A percentile compares a stretch with the other conserved stretches of the same genome.
phyloP scores from a whole-genome alignment of 306 rosid species.

The Hippophae tibetana region DNA sequence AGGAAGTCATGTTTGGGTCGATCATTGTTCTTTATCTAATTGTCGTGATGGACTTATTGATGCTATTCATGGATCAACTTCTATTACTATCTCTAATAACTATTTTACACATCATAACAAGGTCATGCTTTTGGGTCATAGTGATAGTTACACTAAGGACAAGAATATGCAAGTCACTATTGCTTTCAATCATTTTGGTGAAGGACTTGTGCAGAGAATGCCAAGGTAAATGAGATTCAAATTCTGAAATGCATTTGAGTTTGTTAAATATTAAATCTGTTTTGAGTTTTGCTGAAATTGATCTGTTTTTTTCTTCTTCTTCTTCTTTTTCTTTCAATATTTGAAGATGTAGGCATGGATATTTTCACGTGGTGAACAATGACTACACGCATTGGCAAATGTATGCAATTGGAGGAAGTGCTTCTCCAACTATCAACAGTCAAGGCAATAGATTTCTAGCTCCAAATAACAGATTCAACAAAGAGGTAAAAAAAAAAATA shows the following conservation, averaged over 20 bases:
- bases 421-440: slow-evolving; percentile 79
- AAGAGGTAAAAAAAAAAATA: slow-evolving; percentile 48
- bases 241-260: no score
- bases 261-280: no score
- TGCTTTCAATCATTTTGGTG: slow-evolving; percentile 94
- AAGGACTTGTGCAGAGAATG: slow-evolving; percentile 84
- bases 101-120: slow-evolving; percentile 77
- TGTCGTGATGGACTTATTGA: slow-evolving; percentile 76
- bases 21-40: slow-evolving; percentile 65
- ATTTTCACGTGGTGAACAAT: slow-evolving; percentile 94
- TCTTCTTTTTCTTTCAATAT: neutral
- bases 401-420: slow-evolving; percentile 97
- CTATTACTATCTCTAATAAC: slow-evolving; percentile 74
- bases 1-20: slow-evolving; percentile 87
- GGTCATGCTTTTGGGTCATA: slow-evolving; percentile 93
- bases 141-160: slow-evolving; percentile 56
- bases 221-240: slow-evolving; percentile 28
- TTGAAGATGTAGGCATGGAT: slow-evolving; percentile 87
- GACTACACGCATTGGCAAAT: slow-evolving; percentile 82
- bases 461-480: slow-evolving; percentile 37
- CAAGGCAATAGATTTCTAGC: slow-evolving; percentile 92
- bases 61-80: slow-evolving; percentile 76
- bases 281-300: neutral
- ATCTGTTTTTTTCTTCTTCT: neutral
- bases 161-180: slow-evolving; percentile 90